phyloP scores from a whole-genome alignment of 2,329 filamentous ascomycete species.

The Lasiodiplodia citricola region DNA sequence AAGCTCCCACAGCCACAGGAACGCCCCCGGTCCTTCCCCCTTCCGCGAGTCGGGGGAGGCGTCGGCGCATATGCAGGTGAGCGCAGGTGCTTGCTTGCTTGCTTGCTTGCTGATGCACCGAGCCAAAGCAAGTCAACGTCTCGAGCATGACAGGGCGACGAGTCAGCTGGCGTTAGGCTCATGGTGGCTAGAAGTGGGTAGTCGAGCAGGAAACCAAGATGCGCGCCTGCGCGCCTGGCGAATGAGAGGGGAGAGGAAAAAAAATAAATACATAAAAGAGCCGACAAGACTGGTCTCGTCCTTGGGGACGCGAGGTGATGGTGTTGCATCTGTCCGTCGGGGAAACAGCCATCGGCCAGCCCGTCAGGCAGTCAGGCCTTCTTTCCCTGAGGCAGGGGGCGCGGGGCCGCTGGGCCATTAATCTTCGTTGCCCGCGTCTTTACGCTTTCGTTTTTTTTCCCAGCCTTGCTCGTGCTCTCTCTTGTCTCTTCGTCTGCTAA shows the following conservation, averaged over 20 bases:
- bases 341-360: background rate
- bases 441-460: background rate
- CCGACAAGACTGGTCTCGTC: background rate
- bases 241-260: background rate
- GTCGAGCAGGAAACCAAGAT: background rate
- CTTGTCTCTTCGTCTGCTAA: background rate
- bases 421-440: background rate
- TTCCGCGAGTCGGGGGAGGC: background rate
- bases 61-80: slow-evolving; percentile 22
- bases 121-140: slow-evolving; percentile 10
- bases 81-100: background rate
- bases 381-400: background rate
- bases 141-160: background rate
- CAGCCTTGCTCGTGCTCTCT: background rate
- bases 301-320: slow-evolving; percentile 18
- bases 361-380: slow-evolving; percentile 18
- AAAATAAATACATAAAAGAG: background rate
- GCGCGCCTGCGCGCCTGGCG: background rate
- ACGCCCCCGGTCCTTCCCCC: background rate
- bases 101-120: background rate
- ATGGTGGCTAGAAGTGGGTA: background rate
- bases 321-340: slow-evolving; percentile 14
- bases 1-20: background rate
- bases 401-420: background rate
- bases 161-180: slow-evolving; percentile 3